Conservation (phyloP, 768 basidiomycete species). For the Naganishia onofrii region DNA sequence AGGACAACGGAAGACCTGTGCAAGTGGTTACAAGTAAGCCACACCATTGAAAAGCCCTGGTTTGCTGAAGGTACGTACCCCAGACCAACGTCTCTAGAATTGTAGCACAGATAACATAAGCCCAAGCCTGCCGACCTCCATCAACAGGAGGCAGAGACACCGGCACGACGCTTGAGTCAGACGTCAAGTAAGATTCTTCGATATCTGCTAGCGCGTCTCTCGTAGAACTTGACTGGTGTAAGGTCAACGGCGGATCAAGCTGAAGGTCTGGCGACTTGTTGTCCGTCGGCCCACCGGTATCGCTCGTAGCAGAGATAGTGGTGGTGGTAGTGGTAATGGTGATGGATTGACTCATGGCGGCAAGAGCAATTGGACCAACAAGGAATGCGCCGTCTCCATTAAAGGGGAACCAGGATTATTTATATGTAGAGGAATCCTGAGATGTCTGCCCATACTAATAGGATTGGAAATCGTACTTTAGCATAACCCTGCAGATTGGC, state of each 20-base stretch:
- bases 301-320: neutral
- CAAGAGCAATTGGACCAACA: neutral
- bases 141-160: conserved; percentile 33
- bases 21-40: neutral
- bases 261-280: neutral
- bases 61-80: conserved; percentile 27
- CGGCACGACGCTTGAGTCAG: neutral
- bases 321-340: neutral
- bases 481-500: neutral
- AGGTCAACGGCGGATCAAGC: neutral
- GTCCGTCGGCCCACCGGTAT: neutral
- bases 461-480: conserved; percentile 2
- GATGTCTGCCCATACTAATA: neutral
- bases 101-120: conserved; percentile 36
- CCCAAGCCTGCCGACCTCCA: conserved; percentile 38
- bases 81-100: conserved; percentile 37
- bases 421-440: neutral
- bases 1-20: conserved; percentile 15
- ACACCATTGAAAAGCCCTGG: neutral
- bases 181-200: neutral
- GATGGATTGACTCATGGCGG: neutral
- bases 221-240: neutral
- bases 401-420: neutral
- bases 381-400: neutral
- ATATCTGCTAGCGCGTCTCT: neutral